Conservation (phyloP, 2,329 filamentous ascomycete genomes). For the Davidsoniella neocaledoniae region DNA sequence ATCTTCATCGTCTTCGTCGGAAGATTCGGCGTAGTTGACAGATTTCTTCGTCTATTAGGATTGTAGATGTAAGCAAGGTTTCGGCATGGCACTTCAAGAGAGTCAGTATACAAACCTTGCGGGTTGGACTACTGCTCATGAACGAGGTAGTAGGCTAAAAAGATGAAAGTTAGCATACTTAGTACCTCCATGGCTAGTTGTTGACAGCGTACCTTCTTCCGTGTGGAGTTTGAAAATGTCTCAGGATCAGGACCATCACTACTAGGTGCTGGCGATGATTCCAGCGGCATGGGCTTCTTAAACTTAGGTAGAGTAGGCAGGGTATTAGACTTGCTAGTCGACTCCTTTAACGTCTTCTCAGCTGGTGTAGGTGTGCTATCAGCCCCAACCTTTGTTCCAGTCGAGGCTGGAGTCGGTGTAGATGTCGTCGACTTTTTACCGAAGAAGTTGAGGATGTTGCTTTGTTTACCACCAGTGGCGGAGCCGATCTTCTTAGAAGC, state of each 20-base stretch:
- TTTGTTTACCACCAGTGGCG: conserved; percentile 21
- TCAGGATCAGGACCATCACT: conserved; percentile 55
- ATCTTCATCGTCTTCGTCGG: conserved; percentile 64
- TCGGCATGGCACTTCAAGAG: background rate
- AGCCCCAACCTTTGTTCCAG: conserved; percentile 20
- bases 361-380: conserved; percentile 18
- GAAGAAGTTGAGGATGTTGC: conserved; percentile 29
- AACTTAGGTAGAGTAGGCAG: conserved; percentile 18
- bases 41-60: conserved; percentile 30
- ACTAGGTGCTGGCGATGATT: conserved; percentile 51
- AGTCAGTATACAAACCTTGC: conserved; percentile 41
- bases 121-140: conserved; percentile 53
- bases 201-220: conserved; percentile 40
- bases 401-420: conserved; percentile 20
- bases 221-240: conserved; percentile 28
- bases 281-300: conserved; percentile 25
- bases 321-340: conserved; percentile 24
- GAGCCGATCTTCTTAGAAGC: conserved; percentile 15
- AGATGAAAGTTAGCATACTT: no score
- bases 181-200: no score
- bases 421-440: conserved; percentile 19
- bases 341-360: conserved; percentile 21
- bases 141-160: conserved; percentile 21
- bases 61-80: background rate
- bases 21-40: conserved; percentile 74